Evolutionary conservation across 1,284 basidiomycete genomes (phyloP).

Genomic region (Neolentinus lepideus): DNA sequence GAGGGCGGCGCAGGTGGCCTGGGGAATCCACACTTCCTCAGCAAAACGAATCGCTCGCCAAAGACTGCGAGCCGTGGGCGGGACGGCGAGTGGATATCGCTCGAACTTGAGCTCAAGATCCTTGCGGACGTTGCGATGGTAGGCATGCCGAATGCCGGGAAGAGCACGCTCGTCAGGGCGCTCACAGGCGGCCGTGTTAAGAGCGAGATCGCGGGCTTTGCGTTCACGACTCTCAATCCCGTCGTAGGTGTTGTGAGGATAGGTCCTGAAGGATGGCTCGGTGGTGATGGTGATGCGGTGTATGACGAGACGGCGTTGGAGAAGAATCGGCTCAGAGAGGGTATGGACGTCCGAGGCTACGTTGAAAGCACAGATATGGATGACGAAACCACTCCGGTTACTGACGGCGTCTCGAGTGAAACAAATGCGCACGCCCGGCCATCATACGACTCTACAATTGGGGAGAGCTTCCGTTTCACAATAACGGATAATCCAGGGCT

Average conservation of each 20-base stretch:
- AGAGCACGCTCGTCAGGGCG: constrained; percentile 85
- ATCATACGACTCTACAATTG: constrained; percentile 34
- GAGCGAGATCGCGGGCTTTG: constrained; percentile 86
- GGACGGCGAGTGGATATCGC: constrained; percentile 75
- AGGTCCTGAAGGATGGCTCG: constrained; percentile 73
- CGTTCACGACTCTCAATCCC: constrained; percentile 94
- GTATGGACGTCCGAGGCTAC: constrained; percentile 44
- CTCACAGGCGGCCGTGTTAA: constrained; percentile 80
- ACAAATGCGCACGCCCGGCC: constrained; percentile 25
- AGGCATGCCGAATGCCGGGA: constrained; percentile 92
- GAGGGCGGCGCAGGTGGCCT: constrained; percentile 80
- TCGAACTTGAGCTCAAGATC: constrained; percentile 92
- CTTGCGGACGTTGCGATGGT: constrained; percentile 94
- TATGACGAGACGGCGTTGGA: constrained; percentile 72
- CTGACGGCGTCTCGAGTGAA: neutral
- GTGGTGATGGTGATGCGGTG: constrained; percentile 46
- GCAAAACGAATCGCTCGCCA: constrained; percentile 62
- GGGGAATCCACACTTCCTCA: constrained; percentile 86
- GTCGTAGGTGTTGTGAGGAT: constrained; percentile 91
- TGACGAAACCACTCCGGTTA: neutral
- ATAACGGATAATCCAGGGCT: constrained; percentile 98
- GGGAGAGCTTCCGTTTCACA: constrained; percentile 82
- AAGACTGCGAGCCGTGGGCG: constrained; percentile 79
- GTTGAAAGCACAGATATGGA: constrained; percentile 26
- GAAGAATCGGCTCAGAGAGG: constrained; percentile 36